Conservation (phyloP, 139 green algal species). For the Eudorina sp. region DNA sequence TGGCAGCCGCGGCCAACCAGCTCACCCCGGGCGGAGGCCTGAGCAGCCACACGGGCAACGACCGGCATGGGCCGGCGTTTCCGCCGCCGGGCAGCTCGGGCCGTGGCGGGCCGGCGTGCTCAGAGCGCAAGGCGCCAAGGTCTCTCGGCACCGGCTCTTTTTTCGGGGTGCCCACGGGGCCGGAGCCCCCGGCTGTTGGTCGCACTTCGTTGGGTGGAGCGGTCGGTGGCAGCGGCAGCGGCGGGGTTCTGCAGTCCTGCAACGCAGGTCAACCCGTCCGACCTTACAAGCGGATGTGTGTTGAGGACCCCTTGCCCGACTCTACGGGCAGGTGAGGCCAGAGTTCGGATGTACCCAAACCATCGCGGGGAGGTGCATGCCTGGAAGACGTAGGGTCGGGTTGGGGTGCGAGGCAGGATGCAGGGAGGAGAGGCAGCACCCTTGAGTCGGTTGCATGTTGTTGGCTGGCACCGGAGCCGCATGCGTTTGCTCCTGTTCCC, state of each 20-base stretch:
- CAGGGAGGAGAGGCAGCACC: no score
- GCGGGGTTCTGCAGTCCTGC: neutral
- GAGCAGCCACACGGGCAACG: conserved; percentile 14
- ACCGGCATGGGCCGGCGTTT: neutral
- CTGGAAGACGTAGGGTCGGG: no score
- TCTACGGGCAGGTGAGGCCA: no score
- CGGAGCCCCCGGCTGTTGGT: neutral
- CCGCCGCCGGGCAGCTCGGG: neutral
- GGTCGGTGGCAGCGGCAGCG: neutral
- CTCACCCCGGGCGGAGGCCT: neutral
- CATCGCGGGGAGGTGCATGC: no score
- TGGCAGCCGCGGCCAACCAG: neutral
- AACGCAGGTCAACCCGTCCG: neutral
- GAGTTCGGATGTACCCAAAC: no score
- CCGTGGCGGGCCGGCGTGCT: neutral
- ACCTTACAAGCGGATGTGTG: neutral
- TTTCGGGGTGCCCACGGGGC: neutral
- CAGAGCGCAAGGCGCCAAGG: conserved; percentile 17
- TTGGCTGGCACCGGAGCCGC: no score
- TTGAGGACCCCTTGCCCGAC: no score
- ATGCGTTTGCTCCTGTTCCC: no score
- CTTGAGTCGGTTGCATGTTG: no score
- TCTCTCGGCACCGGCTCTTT: neutral
- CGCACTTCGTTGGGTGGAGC: no score
- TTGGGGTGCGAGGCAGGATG: no score